A percentile compares a stretch with the other conserved stretches of the same genome.
phyloP scores from a whole-genome alignment of 2,329 filamentous ascomycete genomes.

The Teratosphaeria viscida region DNA sequence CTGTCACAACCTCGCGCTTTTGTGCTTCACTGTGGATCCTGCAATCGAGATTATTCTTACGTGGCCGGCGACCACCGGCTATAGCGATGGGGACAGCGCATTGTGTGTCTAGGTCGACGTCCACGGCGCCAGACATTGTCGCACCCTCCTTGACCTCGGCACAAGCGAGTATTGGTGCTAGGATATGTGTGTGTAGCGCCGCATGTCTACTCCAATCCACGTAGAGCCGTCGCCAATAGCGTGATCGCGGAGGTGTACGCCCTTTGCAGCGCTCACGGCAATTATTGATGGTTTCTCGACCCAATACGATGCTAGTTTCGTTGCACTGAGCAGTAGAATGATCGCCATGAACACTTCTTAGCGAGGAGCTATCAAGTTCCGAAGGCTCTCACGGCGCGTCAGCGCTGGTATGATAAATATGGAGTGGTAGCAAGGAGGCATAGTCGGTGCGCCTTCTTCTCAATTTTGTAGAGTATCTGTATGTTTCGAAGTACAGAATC shows the following conservation, averaged over 20 bases:
- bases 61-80: not conserved
- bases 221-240: not conserved
- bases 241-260: not conserved
- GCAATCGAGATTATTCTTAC: not conserved
- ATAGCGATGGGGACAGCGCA: not conserved
- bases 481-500: not conserved
- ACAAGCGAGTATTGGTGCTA: not conserved
- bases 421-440: not conserved
- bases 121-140: not conserved
- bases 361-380: not conserved
- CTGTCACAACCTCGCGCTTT: not conserved
- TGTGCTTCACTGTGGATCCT: not conserved
- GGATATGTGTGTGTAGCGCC: not conserved
- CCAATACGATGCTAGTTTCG: not conserved
- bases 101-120: not conserved
- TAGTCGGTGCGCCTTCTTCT: not conserved
- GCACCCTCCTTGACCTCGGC: not conserved
- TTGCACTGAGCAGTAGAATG: not conserved
- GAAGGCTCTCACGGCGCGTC: not conserved
- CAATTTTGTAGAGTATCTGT: not conserved
- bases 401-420: not conserved
- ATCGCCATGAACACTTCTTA: not conserved
- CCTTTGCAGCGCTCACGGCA: not conserved
- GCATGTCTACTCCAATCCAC: not conserved
- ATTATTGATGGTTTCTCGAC: too few relatives aligned